Evolutionary conservation across 305 asterid species (phyloP).

Genomic region (Fraxinus velutina): DNA sequence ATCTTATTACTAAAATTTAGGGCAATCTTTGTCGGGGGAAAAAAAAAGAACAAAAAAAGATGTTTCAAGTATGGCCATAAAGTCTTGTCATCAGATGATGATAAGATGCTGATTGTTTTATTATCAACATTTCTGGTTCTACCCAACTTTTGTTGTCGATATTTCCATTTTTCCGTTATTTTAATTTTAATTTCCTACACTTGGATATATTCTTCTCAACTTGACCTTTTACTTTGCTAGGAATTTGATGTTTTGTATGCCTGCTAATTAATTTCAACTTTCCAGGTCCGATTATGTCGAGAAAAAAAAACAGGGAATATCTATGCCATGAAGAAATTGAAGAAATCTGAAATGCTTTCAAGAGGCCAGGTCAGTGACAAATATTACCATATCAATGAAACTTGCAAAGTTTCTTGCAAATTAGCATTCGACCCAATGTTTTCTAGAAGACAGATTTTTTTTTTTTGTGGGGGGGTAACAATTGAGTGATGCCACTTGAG

Average conservation of each 20-base stretch:
- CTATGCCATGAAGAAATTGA: constrained; percentile 95
- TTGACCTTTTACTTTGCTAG: neutral
- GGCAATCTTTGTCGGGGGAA: neutral
- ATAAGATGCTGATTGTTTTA: neutral
- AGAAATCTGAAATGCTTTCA: constrained; percentile 94
- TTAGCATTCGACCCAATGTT: neutral
- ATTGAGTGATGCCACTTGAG: neutral
- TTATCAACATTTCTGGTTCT: neutral
- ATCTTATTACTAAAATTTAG: neutral
- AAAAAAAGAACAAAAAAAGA: neutral
- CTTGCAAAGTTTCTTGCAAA: neutral
- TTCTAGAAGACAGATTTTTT: neutral
- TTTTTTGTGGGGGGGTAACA: neutral
- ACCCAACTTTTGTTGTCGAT: neutral
- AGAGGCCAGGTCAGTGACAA: constrained; percentile 76
- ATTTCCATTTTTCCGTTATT: neutral
- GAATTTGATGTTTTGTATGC: neutral
- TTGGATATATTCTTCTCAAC: neutral
- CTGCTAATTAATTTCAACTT: constrained; percentile 25
- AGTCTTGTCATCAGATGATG: neutral
- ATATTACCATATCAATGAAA: constrained; percentile 8
- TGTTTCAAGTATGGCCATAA: neutral
- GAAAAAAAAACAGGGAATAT: constrained; percentile 86
- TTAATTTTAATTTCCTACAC: neutral
- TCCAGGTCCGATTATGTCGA: constrained; percentile 81